These are phyloP conservation scores for Sporisorium iseilematis-ciliati DNA, from an alignment of 1,284 basidiomycete species.

Conservation along the genomic window DNA sequence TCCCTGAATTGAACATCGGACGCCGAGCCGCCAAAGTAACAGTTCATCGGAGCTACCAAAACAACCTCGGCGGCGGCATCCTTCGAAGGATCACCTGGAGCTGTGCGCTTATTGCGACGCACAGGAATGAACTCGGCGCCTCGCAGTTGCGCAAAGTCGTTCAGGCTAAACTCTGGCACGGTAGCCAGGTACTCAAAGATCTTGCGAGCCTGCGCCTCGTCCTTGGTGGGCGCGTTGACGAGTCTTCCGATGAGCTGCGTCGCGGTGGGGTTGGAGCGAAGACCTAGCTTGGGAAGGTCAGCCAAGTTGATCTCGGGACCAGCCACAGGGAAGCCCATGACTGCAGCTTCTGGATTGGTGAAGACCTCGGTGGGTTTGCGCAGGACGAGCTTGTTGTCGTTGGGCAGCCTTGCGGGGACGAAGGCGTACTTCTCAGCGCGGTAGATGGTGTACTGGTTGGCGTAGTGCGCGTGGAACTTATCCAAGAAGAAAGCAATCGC, in stretches of 20 bases:
- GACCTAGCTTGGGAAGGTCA: conserved; percentile 78
- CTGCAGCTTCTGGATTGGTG: conserved; percentile 78
- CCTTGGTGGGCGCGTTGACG: conserved; percentile 76
- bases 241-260: conserved; percentile 78
- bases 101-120: conserved; percentile 19
- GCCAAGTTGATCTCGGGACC: conserved; percentile 73
- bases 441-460: conserved; percentile 48
- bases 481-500: conserved; percentile 65
- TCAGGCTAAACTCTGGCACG: conserved; percentile 53
- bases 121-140: conserved; percentile 61
- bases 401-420: conserved; percentile 75
- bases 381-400: conserved; percentile 73
- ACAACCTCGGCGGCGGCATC: conserved; percentile 26
- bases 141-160: conserved; percentile 48
- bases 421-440: conserved; percentile 73
- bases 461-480: conserved; percentile 57
- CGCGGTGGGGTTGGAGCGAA: conserved; percentile 81
- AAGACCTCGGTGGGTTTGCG: conserved; percentile 83
- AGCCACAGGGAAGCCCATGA: conserved; percentile 81
- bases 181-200: conserved; percentile 85
- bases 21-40: conserved; percentile 72
- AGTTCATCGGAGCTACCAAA: conserved; percentile 72
- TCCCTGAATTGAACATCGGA: conserved; percentile 58
- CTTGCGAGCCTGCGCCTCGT: conserved; percentile 74
- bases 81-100: conserved; percentile 5